Evolutionary conservation across 176 grass and related monocot species (phyloP).

Genomic region (Secale cereale): DNA sequence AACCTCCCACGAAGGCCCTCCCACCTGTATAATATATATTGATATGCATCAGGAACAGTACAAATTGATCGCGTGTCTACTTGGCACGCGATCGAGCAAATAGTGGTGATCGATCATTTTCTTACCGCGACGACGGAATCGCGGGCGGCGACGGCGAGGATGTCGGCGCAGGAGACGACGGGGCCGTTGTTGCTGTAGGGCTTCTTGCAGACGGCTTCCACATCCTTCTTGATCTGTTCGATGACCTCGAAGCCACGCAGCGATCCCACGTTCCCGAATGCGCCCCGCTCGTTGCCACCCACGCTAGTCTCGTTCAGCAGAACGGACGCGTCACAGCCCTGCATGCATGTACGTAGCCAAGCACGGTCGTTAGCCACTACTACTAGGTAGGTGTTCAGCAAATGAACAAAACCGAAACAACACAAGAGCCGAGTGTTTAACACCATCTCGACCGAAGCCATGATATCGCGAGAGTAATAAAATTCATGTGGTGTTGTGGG

Average conservation of each 20-base stretch:
- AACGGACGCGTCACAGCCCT: slow-evolving; percentile 76
- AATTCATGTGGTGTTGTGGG: no score
- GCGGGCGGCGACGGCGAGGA: slow-evolving; percentile 50
- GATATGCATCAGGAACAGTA: no score
- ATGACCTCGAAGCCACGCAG: not conserved
- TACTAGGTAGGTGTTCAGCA: not conserved
- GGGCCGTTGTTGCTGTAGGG: not conserved
- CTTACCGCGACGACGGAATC: slow-evolving; percentile 62
- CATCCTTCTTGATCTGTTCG: slow-evolving; percentile 51
- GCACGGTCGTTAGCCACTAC: no score
- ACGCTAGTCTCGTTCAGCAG: slow-evolving; percentile 12
- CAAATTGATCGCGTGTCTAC: no score
- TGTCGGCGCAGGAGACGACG: slow-evolving; percentile 65
- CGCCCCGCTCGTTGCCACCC: slow-evolving; percentile 41
- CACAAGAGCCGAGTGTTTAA: no score
- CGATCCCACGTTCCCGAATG: not conserved
- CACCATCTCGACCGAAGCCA: no score
- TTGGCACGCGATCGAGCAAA: no score
- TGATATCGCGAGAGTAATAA: no score
- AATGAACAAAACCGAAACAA: not conserved
- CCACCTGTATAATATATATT: slow-evolving; percentile 1
- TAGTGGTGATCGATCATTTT: no score
- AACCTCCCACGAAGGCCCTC: slow-evolving; percentile 54
- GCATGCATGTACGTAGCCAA: not conserved
- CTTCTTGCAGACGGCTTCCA: slow-evolving; percentile 41